Evolutionary conservation across 768 basidiomycete genomes (phyloP).

Genomic region (Pisolithus orientalis): DNA sequence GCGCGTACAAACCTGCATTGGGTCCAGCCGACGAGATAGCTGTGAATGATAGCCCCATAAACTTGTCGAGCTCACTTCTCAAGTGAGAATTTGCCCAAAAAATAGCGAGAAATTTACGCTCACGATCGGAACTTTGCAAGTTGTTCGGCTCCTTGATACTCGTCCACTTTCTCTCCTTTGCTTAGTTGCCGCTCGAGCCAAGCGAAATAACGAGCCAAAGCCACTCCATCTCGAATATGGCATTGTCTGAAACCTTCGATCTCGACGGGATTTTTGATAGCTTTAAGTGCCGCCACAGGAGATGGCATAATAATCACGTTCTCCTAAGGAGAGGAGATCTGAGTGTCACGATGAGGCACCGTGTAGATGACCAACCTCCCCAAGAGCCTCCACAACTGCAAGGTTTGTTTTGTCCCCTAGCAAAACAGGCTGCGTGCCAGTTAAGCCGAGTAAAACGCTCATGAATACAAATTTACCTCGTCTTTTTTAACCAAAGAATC

Average conservation of each 20-base stretch:
- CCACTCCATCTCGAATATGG: conserved; percentile 87
- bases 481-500: conserved; percentile 30
- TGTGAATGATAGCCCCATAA: conserved; percentile 83
- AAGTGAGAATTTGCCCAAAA: not conserved
- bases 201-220: conserved; percentile 83
- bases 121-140: conserved; percentile 80
- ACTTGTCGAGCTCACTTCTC: conserved; percentile 64
- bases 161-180: conserved; percentile 56
- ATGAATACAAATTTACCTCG: conserved; percentile 11
- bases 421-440: conserved; percentile 54
- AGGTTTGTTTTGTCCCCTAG: conserved; percentile 74
- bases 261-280: conserved; percentile 77
- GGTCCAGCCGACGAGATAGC: conserved; percentile 93
- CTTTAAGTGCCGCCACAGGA: conserved; percentile 71
- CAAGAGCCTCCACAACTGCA: conserved; percentile 77
- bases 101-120: conserved; percentile 22
- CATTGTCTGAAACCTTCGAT: conserved; percentile 84
- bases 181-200: conserved; percentile 88
- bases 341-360: not conserved
- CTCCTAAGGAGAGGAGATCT: conserved; percentile 31
- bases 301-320: conserved; percentile 60
- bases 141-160: conserved; percentile 73
- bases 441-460: not conserved
- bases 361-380: conserved; percentile 40
- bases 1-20: conserved; percentile 66